Evolutionary conservation across 2,329 filamentous ascomycete genomes (phyloP).

Genomic region (Talaromyces islandicus): DNA sequence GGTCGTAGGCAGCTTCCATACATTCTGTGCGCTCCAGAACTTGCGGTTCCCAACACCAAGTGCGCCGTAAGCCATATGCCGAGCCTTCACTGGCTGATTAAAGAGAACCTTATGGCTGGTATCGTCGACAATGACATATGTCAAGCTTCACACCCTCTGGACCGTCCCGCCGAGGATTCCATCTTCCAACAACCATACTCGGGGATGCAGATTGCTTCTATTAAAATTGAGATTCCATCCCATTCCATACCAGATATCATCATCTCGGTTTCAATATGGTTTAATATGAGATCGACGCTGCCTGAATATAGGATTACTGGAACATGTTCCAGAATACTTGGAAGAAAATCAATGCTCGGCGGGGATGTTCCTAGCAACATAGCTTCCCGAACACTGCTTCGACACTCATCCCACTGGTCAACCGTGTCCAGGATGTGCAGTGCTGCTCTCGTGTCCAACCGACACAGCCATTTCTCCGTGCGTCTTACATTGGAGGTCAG

Average conservation of each 20-base stretch:
- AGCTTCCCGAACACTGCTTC: background rate
- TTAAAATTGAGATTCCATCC: background rate
- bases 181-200: background rate
- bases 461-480: background rate
- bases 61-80: background rate
- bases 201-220: background rate
- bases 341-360: background rate
- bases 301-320: background rate
- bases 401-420: background rate
- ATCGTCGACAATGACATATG: background rate
- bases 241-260: background rate
- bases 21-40: background rate
- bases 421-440: background rate
- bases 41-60: background rate
- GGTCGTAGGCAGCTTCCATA: background rate
- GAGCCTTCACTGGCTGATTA: background rate
- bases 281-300: background rate
- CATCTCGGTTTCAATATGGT: background rate
- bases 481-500: background rate
- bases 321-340: background rate
- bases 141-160: background rate
- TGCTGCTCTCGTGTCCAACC: background rate
- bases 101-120: background rate
- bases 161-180: background rate
- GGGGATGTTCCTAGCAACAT: background rate